phyloP scores from a whole-genome alignment of 2,329 filamentous ascomycete genomes.

The Fusarium nurragi region DNA sequence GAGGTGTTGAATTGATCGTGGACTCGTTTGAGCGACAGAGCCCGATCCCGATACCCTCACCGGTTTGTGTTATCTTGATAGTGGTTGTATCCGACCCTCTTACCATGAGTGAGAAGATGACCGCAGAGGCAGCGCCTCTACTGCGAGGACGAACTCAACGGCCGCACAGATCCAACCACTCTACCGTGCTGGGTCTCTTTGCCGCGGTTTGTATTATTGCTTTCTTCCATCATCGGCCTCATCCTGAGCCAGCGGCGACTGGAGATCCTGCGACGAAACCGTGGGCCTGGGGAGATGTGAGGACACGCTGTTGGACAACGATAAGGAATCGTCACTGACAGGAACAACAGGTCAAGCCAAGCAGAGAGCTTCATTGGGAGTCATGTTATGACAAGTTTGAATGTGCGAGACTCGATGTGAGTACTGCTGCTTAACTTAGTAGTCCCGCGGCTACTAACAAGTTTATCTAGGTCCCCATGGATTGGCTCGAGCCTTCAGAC shows the following conservation, averaged over 20 bases:
- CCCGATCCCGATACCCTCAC: neutral
- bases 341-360: slow-evolving; percentile 49
- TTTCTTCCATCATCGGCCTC: slow-evolving; percentile 37
- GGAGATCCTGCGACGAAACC: slow-evolving; percentile 8
- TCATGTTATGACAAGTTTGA: slow-evolving; percentile 47
- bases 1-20: neutral
- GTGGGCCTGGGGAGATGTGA: slow-evolving; percentile 44
- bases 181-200: slow-evolving; percentile 31
- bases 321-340: neutral
- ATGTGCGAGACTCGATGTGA: slow-evolving; percentile 49
- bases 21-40: neutral
- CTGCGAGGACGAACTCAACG: slow-evolving; percentile 9
- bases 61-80: neutral
- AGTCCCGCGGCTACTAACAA: neutral
- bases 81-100: neutral
- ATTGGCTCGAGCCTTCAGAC: slow-evolving; percentile 47
- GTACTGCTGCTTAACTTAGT: neutral
- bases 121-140: slow-evolving; percentile 24
- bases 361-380: slow-evolving; percentile 45
- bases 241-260: neutral
- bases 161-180: slow-evolving; percentile 6
- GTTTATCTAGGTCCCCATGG: slow-evolving; percentile 47
- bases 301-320: neutral
- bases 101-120: slow-evolving; percentile 34
- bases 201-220: slow-evolving; percentile 28